A percentile compares a stretch with the other conserved stretches of the same genome.
These are phyloP conservation scores for Angomonas ambiguus DNA, from an alignment of 208 protist species.

Conservation along the genomic window DNA sequence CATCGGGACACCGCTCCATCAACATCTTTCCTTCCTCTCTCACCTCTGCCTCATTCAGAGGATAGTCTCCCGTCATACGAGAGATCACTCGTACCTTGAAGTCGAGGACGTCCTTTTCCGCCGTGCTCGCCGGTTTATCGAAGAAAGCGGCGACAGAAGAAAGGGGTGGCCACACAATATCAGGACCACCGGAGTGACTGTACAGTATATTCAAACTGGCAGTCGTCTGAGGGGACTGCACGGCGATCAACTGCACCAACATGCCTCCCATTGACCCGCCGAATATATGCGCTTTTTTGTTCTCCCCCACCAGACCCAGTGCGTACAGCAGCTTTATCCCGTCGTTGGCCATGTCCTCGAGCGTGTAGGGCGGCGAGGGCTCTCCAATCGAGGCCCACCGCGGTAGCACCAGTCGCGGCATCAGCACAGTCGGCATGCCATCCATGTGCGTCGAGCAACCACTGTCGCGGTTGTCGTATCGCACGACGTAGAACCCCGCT, in stretches of 20 bases:
- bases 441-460: constrained; percentile 63
- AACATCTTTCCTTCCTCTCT: constrained; percentile 7
- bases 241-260: constrained; percentile 71
- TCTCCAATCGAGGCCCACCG: constrained; percentile 35
- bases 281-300: constrained; percentile 41
- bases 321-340: constrained; percentile 41
- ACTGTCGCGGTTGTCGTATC: constrained; percentile 71
- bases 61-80: constrained; percentile 34
- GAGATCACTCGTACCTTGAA: constrained; percentile 30
- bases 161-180: constrained; percentile 32
- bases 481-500: constrained; percentile 52
- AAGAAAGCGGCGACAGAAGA: constrained; percentile 32
- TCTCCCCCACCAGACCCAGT: constrained; percentile 25
- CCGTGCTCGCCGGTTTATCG: constrained; percentile 27
- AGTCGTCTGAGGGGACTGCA: constrained; percentile 39
- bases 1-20: constrained; percentile 26
- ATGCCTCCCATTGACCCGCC: constrained; percentile 73
- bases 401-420: constrained; percentile 45
- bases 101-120: constrained; percentile 26
- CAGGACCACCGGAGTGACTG: constrained; percentile 40
- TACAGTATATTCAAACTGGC: constrained; percentile 43
- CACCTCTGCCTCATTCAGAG: constrained; percentile 20
- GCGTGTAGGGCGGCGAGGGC: constrained; percentile 42
- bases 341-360: constrained; percentile 67
- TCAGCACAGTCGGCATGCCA: constrained; percentile 18